These are phyloP conservation scores for Cryptosporidium canis DNA, from an alignment of 169 alveolate species.

Conservation along the genomic window DNA sequence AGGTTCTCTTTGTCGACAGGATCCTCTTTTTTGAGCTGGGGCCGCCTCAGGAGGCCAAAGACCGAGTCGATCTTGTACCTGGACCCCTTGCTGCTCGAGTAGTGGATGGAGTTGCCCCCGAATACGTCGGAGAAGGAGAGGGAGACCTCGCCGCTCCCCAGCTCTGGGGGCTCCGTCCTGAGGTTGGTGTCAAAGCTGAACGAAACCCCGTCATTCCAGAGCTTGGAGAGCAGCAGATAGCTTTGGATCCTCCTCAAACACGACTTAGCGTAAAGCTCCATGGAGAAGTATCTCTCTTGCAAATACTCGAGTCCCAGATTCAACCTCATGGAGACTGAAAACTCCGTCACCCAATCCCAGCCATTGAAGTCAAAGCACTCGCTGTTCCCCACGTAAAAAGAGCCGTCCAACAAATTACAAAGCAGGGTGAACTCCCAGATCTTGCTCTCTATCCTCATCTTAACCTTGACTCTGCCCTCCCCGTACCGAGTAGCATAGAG, in stretches of 20 bases:
- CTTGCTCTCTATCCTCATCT: slow-evolving; percentile 60
- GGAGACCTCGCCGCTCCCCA: neutral
- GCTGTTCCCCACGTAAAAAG: slow-evolving; percentile 66
- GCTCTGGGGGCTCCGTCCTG: neutral
- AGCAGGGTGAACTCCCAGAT: slow-evolving; percentile 50
- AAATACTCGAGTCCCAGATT: slow-evolving; percentile 5
- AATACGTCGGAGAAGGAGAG: slow-evolving; percentile 23
- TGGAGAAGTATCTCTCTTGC: slow-evolving; percentile 46
- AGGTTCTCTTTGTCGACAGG: neutral
- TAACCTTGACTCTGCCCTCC: slow-evolving; percentile 22
- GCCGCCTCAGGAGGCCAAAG: slow-evolving; percentile 2
- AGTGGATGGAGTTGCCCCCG: neutral
- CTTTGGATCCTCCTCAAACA: slow-evolving; percentile 17
- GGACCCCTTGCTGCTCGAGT: neutral
- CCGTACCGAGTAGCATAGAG: slow-evolving; percentile 59
- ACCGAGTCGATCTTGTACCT: slow-evolving; percentile 46
- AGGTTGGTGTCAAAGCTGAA: slow-evolving; percentile 32
- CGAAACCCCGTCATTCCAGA: slow-evolving; percentile 28
- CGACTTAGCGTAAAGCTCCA: slow-evolving; percentile 26
- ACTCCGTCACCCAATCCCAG: slow-evolving; percentile 72
- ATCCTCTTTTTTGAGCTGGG: neutral
- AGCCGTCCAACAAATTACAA: slow-evolving; percentile 33
- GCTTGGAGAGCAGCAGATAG: slow-evolving; percentile 8
- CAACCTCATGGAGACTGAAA: slow-evolving; percentile 26
- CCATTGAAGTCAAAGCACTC: neutral